A percentile compares a stretch with the other conserved stretches of the same genome.
Conservation (phyloP, 2,329 filamentous ascomycete genomes). For the Cytospora paraplurivora region DNA sequence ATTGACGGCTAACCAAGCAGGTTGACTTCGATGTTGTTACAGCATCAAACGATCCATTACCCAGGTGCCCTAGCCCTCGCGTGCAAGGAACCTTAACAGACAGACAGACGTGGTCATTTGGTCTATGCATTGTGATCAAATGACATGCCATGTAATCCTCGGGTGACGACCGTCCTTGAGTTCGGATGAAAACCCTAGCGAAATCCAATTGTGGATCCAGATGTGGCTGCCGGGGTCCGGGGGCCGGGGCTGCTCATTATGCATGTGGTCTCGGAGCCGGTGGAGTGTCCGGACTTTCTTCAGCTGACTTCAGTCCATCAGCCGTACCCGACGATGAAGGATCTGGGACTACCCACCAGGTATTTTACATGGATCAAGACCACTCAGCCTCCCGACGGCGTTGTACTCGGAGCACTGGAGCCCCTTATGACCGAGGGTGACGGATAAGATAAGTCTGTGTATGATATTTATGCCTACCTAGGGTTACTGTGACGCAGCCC, state of each 20-base stretch:
- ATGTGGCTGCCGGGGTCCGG: conserved; percentile 11
- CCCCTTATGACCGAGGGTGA: no score
- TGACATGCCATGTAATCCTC: conserved; percentile 12
- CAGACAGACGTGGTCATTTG: not conserved
- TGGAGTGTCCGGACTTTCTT: conserved; percentile 3
- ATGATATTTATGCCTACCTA: no score
- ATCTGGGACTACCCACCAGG: not conserved
- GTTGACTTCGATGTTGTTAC: no score
- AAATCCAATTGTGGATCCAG: not conserved
- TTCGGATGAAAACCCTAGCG: conserved; percentile 14
- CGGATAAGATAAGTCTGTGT: no score
- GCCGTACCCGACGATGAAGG: not conserved
- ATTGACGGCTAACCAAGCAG: not conserved
- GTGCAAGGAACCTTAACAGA: not conserved
- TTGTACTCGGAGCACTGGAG: no score
- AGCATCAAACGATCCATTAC: no score
- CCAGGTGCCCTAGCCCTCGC: not conserved
- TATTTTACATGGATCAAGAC: not conserved
- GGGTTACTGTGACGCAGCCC: no score
- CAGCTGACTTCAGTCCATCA: conserved; percentile 8
- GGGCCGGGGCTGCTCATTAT: not conserved
- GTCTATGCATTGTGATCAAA: not conserved
- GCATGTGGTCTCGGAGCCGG: conserved; percentile 11
- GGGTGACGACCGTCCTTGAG: conserved; percentile 14
- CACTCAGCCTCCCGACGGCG: not conserved